Percentiles rank a stretch among this genome's conserved stretches.
phyloP scores from a whole-genome alignment of 805 yeast species.

The Candida suzukii region DNA sequence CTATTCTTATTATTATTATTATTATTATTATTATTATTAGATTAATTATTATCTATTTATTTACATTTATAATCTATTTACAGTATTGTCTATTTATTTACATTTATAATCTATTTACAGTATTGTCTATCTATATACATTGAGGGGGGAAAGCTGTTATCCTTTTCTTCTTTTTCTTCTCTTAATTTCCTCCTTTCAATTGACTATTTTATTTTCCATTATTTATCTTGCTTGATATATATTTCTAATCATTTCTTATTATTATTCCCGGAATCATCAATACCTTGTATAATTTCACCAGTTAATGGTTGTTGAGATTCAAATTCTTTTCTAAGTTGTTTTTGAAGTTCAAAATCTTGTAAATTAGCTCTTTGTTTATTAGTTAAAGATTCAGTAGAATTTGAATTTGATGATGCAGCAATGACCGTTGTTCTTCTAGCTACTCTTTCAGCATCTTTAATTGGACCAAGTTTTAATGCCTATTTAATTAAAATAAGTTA shows the following conservation, averaged over 20 bases:
- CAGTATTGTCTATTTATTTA: too few relatives aligned
- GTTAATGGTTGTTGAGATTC: constrained; percentile 58
- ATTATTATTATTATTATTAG: background rate
- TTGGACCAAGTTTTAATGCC: constrained; percentile 76
- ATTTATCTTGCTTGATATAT: background rate
- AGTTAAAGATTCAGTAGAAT: constrained; percentile 16
- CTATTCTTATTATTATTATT: background rate
- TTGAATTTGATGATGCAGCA: constrained; percentile 35
- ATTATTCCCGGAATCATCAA: constrained; percentile 17
- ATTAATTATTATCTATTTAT: background rate
- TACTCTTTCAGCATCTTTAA: constrained; percentile 69
- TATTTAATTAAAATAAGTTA: constrained; percentile 6
- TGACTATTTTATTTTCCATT: background rate
- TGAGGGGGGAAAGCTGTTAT: too few relatives aligned
- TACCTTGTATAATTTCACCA: constrained; percentile 40
- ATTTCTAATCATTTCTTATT: background rate
- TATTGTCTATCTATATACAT: too few relatives aligned
- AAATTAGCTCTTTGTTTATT: constrained; percentile 46
- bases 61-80: background rate
- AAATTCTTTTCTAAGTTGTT: constrained; percentile 48
- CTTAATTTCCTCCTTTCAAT: too few relatives aligned
- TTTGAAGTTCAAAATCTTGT: constrained; percentile 60
- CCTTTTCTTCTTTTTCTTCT: too few relatives aligned
- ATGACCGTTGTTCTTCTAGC: constrained; percentile 37
- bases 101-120: background rate